Evolutionary conservation across 1,284 basidiomycete species (phyloP).

Genomic region (Singerocomus rubriflavus): DNA sequence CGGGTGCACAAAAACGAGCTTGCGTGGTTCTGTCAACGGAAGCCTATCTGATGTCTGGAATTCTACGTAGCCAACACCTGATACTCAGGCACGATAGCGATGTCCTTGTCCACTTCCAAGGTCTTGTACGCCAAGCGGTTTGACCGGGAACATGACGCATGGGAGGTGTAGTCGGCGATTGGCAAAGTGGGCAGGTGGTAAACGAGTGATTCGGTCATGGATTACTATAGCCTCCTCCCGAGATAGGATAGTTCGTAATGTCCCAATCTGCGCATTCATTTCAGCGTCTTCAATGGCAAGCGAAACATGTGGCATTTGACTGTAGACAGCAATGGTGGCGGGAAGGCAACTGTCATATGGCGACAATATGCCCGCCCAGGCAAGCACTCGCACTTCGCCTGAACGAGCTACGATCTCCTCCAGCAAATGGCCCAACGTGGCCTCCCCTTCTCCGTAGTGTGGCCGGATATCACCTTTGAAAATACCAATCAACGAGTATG

Average conservation of each 20-base stretch:
- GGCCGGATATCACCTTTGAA: slow-evolving; percentile 6
- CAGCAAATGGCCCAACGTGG: background rate
- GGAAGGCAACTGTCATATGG: slow-evolving; percentile 8
- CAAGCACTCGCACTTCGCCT: background rate
- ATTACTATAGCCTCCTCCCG: background rate
- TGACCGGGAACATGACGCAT: slow-evolving; percentile 1
- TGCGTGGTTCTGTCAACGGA: too few relatives aligned
- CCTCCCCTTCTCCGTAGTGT: slow-evolving; percentile 3
- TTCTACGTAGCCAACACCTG: background rate
- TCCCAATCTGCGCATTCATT: background rate
- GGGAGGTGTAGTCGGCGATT: slow-evolving; percentile 2
- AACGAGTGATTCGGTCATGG: background rate
- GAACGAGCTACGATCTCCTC: slow-evolving; percentile 7
- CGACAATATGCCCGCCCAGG: slow-evolving; percentile 1
- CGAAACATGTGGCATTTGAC: background rate
- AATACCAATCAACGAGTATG: slow-evolving; percentile 1
- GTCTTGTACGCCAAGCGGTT: background rate
- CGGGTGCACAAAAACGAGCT: background rate
- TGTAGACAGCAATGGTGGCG: background rate
- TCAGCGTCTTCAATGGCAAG: background rate
- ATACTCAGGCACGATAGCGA: background rate
- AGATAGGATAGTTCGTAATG: fast-evolving
- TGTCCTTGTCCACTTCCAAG: background rate
- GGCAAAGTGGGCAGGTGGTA: slow-evolving; percentile 2
- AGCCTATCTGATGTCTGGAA: background rate